Conservation (phyloP, 257 asterid genomes). For the Solanum tarapatanum region DNA sequence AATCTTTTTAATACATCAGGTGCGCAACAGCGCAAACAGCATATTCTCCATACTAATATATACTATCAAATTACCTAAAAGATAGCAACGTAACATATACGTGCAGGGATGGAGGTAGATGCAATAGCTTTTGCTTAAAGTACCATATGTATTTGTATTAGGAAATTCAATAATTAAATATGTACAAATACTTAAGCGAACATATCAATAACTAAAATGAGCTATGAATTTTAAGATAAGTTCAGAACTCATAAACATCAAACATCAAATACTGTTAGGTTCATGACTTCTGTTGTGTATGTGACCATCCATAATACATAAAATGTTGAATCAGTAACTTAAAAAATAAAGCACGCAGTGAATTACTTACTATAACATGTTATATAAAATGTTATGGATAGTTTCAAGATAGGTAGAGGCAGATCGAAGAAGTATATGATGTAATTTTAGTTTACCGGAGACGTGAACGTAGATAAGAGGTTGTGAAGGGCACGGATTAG, state of each 20-base stretch:
- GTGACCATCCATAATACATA: not conserved
- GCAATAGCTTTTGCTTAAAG: not conserved
- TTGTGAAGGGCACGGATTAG: no score
- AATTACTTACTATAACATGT: not conserved
- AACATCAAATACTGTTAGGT: not conserved
- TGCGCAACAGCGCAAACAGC: not conserved
- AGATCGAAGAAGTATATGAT: no score
- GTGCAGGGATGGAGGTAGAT: not conserved
- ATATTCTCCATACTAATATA: not conserved
- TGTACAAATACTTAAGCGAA: not conserved
- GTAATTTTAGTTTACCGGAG: no score
- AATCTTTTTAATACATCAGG: not conserved
- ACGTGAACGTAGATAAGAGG: no score
- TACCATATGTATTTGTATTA: not conserved
- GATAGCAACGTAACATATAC: not conserved
- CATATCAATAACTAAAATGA: not conserved
- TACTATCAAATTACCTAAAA: not conserved
- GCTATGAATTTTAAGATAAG: not conserved
- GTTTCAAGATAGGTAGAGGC: no score
- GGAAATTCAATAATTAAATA: not conserved
- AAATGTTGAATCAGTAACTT: not conserved
- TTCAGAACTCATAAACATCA: not conserved
- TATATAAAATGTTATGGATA: not conserved
- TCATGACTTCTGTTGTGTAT: not conserved
- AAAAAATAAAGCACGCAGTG: not conserved